A percentile compares a stretch with the other conserved stretches of the same genome.
phyloP scores from a whole-genome alignment of 2,329 filamentous ascomycete species.

The Cercospora zeae-maydis region DNA sequence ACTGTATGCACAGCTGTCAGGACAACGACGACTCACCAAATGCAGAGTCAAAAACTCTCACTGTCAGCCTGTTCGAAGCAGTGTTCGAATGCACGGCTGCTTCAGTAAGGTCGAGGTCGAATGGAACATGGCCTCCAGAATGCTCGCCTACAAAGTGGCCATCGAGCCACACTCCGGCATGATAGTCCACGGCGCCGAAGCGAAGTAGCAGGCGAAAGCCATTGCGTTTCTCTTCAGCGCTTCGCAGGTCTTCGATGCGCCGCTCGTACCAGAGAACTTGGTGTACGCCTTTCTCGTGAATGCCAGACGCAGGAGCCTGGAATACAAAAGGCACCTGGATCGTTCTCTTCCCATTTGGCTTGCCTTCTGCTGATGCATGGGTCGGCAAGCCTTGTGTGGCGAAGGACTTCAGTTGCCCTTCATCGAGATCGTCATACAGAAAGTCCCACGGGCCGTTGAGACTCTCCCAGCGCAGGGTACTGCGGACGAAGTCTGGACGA shows the following conservation, averaged over 20 bases:
- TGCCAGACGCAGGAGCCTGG: conserved; percentile 61
- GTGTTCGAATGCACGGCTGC: not conserved
- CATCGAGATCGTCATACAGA: conserved; percentile 62
- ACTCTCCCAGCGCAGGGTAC: conserved; percentile 54
- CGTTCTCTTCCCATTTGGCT: conserved; percentile 46
- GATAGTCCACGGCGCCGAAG: conserved; percentile 62
- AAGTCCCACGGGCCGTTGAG: conserved; percentile 64
- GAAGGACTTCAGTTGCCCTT: conserved; percentile 54
- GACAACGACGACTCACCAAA: conserved; percentile 32
- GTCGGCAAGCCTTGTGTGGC: conserved; percentile 51
- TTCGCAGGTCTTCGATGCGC: conserved; percentile 28
- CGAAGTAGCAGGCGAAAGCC: conserved; percentile 50
- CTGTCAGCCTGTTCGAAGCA: conserved; percentile 44
- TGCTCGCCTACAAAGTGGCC: conserved; percentile 54
- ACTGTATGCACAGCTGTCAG: not conserved
- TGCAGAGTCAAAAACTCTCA: conserved; percentile 62
- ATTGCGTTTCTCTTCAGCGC: conserved; percentile 21
- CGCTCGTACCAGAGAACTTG: conserved; percentile 66
- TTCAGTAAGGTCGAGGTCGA: conserved; percentile 56
- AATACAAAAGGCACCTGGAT: conserved; percentile 65
- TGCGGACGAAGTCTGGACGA: conserved; percentile 61
- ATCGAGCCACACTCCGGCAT: conserved; percentile 56
- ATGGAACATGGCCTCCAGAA: conserved; percentile 58
- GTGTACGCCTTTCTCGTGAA: conserved; percentile 59
- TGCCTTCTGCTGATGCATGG: conserved; percentile 30